phyloP scores from a whole-genome alignment of 805 yeast species.

The Teunomyces cretensis region DNA sequence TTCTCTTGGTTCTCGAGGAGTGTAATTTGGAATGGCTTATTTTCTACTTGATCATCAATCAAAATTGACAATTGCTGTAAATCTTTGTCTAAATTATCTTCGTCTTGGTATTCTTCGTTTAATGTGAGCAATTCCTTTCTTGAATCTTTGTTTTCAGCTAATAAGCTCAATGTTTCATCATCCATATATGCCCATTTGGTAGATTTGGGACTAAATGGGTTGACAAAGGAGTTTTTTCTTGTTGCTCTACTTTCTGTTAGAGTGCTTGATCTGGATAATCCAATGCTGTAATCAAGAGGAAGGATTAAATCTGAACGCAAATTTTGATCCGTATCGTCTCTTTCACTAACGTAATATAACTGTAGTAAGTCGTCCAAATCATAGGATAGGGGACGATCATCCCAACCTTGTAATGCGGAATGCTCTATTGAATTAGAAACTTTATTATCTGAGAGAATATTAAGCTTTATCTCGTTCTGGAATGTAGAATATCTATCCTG shows the following conservation, averaged over 20 bases:
- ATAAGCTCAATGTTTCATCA: neutral
- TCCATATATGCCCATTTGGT: neutral
- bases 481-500: neutral
- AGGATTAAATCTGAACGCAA: neutral
- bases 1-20: neutral
- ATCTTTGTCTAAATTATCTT: neutral
- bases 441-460: neutral
- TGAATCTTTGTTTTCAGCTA: neutral
- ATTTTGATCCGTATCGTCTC: neutral
- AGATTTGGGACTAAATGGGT: neutral
- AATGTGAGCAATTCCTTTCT: neutral
- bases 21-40: neutral
- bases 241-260: neutral
- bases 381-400: neutral
- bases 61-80: neutral
- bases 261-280: neutral
- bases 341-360: neutral
- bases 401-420: neutral
- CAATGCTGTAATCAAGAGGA: neutral
- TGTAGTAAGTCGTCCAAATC: neutral
- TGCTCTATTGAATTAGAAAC: neutral
- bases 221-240: neutral
- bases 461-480: neutral
- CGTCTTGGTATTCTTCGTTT: neutral
- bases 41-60: neutral